These are phyloP conservation scores for Phytophthora multivora DNA, from an alignment of 352 stramenopile genomes.

Conservation along the genomic window DNA sequence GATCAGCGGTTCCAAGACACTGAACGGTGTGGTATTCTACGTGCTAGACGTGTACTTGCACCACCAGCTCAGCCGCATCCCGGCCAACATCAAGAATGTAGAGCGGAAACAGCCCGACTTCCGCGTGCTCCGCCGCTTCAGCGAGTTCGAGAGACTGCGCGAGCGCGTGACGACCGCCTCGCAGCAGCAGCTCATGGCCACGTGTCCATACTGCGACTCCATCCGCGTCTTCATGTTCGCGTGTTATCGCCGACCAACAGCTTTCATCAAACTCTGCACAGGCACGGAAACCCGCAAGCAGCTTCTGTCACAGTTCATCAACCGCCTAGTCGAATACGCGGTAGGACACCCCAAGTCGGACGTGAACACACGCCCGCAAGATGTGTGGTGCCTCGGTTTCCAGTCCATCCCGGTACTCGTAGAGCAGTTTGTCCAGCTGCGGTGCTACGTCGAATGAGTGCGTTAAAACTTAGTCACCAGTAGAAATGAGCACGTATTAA, in stretches of 20 bases:
- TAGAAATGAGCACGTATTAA: constrained; percentile 11
- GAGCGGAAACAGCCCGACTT: constrained; percentile 27
- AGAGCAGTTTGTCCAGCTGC: constrained; percentile 35
- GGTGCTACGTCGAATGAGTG: constrained; percentile 9
- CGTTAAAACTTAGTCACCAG: constrained; percentile 4
- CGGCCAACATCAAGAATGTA: constrained; percentile 36
- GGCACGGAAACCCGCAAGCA: constrained; percentile 38
- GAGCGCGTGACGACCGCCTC: constrained; percentile 25
- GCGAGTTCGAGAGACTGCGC: constrained; percentile 35
- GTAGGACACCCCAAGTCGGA: constrained; percentile 26
- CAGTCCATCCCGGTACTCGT: constrained; percentile 34
- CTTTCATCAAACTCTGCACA: constrained; percentile 40
- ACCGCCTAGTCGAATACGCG: constrained; percentile 34
- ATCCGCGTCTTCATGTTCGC: constrained; percentile 39
- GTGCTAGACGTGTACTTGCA: constrained; percentile 55
- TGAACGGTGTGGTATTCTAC: constrained; percentile 51
- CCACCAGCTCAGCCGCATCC: constrained; percentile 51
- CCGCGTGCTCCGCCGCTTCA: constrained; percentile 33
- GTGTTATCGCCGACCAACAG: constrained; percentile 37
- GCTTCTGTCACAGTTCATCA: constrained; percentile 47
- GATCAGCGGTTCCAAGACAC: constrained; percentile 35
- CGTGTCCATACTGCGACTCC: constrained; percentile 34
- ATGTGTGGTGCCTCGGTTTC: constrained; percentile 29
- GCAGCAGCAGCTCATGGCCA: constrained; percentile 24
- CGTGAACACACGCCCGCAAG: constrained; percentile 16